Base-by-base conservation (phyloP, 2,329 filamentous ascomycete genomes). In the Phyllosticta citrichinensis region DNA sequence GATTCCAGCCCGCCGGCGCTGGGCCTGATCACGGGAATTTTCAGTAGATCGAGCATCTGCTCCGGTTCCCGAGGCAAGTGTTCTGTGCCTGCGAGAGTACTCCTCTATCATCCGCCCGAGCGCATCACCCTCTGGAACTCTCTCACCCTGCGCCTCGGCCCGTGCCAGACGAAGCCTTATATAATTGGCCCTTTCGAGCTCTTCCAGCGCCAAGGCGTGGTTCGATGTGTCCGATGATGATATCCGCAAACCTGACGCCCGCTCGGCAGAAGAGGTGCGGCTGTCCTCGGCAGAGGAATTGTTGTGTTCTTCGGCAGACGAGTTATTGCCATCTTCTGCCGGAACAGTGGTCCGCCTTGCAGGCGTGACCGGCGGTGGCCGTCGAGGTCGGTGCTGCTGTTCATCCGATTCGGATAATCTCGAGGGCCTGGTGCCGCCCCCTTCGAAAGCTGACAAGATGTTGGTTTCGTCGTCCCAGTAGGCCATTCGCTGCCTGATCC, bases 401-500 rank as follows among this genome's bases (percentile, higher is more conserved):
- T 40, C 35, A 40, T n/a, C 40, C 14, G 17, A 47, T 1, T 47
- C 40, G 40, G 12, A 47, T 5, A n/a, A n/a, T n/a, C 14, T 47
- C 40, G 35, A 40, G 35, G 4, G 35, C 11, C 11, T 9, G 17
- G 9, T 40, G 11, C 12, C 35, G 35, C 35, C 17, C 1, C 60
- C 83, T 79, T 47, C 56, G 33, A 17, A 40, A 9, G 20, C 54
- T 40, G 3, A 47, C 58, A 24, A 61, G 30, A 33, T 57, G 82
- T 73, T 47, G 82, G 74, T 60, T 72, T 64, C 35, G 17, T 40
- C 35, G 12, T 40, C 35, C 35, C 35, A 40, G 35, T 5, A 12
- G 17, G 17, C 5, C 40, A n/a, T 17, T 5, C 40, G 40, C 40
- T 47, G 40, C 40, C n/a, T 12, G 40, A n/a, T 47, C n/a, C 40